Evolutionary conservation across 2,329 filamentous ascomycete species (phyloP).

Genomic region (Diaporthe nobilis): DNA sequence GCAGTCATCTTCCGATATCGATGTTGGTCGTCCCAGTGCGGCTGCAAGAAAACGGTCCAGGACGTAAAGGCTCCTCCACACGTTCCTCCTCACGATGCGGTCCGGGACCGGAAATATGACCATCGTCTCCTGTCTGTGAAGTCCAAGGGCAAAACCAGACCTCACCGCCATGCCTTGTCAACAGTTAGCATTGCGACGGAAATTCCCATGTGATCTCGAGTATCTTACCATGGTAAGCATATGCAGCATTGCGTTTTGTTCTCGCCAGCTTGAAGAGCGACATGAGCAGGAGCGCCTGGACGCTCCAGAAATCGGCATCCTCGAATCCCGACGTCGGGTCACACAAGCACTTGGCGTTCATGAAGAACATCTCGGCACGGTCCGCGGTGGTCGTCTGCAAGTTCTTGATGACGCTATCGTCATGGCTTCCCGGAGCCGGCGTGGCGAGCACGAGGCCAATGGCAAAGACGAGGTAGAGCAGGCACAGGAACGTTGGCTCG

Average conservation of each 20-base stretch:
- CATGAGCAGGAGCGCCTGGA: slow-evolving; percentile 75
- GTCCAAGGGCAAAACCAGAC: slow-evolving; percentile 72
- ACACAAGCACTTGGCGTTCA: slow-evolving; percentile 68
- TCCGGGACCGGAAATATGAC: slow-evolving; percentile 64
- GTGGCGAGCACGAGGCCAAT: slow-evolving; percentile 73
- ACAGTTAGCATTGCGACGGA: slow-evolving; percentile 7
- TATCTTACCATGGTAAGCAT: slow-evolving; percentile 69
- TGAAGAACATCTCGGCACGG: slow-evolving; percentile 74
- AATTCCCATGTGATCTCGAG: too few relatives aligned
- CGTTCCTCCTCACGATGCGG: slow-evolving; percentile 64
- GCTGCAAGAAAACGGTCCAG: slow-evolving; percentile 75
- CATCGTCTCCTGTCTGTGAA: slow-evolving; percentile 73
- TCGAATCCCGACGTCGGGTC: slow-evolving; percentile 66
- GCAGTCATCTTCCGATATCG: slow-evolving; percentile 74
- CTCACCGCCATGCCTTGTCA: slow-evolving; percentile 72
- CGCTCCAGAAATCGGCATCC: slow-evolving; percentile 74
- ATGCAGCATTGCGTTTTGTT: slow-evolving; percentile 74
- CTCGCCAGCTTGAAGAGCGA: slow-evolving; percentile 74
- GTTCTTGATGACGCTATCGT: slow-evolving; percentile 65
- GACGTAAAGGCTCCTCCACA: slow-evolving; percentile 76
- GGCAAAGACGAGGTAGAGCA: slow-evolving; percentile 73
- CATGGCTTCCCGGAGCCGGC: slow-evolving; percentile 62
- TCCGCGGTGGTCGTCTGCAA: slow-evolving; percentile 62
- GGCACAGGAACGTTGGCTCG: slow-evolving; percentile 67
- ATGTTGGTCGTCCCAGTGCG: slow-evolving; percentile 72